Evolutionary conservation across 495 filamentous ascomycete species (phyloP).

Genomic region (Trichoderma virens): DNA sequence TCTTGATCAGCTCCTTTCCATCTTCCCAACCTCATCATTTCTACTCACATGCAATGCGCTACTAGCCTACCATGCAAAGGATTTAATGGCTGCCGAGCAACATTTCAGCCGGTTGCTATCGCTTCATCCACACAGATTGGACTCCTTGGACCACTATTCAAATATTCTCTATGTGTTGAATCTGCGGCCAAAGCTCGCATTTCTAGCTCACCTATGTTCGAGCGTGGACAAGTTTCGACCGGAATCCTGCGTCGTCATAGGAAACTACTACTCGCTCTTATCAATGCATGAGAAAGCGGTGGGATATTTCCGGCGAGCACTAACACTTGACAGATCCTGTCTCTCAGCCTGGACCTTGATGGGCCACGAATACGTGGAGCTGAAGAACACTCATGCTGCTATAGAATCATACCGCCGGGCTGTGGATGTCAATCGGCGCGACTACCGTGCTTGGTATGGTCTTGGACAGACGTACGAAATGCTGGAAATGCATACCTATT

Average conservation of each 20-base stretch:
- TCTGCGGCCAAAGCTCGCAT: conserved; percentile 77
- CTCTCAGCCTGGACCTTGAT: conserved; percentile 96
- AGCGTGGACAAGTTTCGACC: conserved; percentile 92
- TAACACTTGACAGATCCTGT: conserved; percentile 90
- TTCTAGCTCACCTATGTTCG: conserved; percentile 82
- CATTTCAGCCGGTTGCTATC: conserved; percentile 78
- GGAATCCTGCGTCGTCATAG: conserved; percentile 93
- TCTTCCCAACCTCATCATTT: conserved; percentile 83
- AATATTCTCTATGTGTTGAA: conserved; percentile 95
- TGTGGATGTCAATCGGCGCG: conserved; percentile 91
- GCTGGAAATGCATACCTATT: conserved; percentile 94
- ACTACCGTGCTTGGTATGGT: conserved; percentile 98
- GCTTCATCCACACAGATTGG: conserved; percentile 77
- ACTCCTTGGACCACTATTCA: conserved; percentile 87
- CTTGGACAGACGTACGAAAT: conserved; percentile 96
- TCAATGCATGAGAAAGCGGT: conserved; percentile 97
- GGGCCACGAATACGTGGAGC: conserved; percentile 98
- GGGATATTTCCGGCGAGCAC: conserved; percentile 90
- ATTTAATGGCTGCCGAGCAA: conserved; percentile 76
- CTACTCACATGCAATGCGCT: conserved; percentile 84
- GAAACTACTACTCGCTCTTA: conserved; percentile 92
- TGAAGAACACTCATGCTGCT: conserved; percentile 98
- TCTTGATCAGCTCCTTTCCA: conserved; percentile 64
- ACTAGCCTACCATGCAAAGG: conserved; percentile 88
- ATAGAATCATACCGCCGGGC: conserved; percentile 96